Percentiles rank a stretch among this genome's conserved stretches.
Evolutionary conservation across 2,329 filamentous ascomycete species (phyloP).

Genomic region (Fusarium ambrosium): DNA sequence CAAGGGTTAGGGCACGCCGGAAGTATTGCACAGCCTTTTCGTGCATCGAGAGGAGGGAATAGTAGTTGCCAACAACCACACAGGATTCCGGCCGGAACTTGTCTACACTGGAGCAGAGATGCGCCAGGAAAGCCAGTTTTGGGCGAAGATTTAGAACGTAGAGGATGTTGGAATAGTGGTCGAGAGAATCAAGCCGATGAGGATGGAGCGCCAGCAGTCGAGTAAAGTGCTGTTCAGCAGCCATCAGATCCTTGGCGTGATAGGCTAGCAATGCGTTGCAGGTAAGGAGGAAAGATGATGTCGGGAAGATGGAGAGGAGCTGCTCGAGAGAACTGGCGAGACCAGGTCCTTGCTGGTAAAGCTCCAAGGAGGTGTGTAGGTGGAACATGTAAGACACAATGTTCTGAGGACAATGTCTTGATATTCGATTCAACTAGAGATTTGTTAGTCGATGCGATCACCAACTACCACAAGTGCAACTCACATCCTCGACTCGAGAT

Average conservation of each 20-base stretch:
- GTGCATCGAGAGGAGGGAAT: conserved; percentile 92
- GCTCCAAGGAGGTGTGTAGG: conserved; percentile 88
- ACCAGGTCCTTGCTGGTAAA: conserved; percentile 86
- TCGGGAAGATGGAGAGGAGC: conserved; percentile 86
- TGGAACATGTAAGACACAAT: conserved; percentile 96
- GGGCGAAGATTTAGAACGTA: conserved; percentile 92
- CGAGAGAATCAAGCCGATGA: conserved; percentile 86
- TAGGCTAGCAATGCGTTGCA: conserved; percentile 91
- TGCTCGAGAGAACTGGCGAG: conserved; percentile 82
- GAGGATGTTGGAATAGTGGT: conserved; percentile 97
- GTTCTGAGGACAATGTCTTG: conserved; percentile 83
- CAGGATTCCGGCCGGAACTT: conserved; percentile 98
- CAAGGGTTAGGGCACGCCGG: conserved; percentile 88
- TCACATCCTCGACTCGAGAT: conserved; percentile 83
- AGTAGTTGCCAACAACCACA: conserved; percentile 97
- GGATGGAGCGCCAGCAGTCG: conserved; percentile 82
- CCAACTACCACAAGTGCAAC: conserved; percentile 47
- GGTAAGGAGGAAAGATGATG: conserved; percentile 89
- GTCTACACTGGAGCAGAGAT: conserved; percentile 90
- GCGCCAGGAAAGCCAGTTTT: conserved; percentile 92
- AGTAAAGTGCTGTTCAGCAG: conserved; percentile 77
- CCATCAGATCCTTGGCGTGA: conserved; percentile 85
- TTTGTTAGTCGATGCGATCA: conserved; percentile 44
- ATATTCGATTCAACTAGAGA: conserved; percentile 76
- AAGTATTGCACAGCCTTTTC: conserved; percentile 99